A percentile compares a stretch with the other conserved stretches of the same genome.
These are phyloP conservation scores for Exophiala alcalophila DNA, from an alignment of 2,329 filamentous ascomycete genomes.

Conservation along the genomic window DNA sequence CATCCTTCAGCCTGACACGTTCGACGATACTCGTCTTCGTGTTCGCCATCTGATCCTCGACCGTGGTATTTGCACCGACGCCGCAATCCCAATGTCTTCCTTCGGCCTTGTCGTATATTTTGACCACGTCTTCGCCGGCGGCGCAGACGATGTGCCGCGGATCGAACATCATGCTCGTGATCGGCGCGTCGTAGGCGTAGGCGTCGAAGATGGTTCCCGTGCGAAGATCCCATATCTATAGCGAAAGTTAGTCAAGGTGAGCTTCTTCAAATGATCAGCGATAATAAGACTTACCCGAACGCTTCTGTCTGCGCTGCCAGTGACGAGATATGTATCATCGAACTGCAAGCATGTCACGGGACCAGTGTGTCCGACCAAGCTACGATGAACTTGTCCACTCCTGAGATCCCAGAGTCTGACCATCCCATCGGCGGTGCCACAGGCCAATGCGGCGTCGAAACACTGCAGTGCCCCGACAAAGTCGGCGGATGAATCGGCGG, in stretches of 20 bases:
- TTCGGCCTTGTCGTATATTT: conserved; percentile 97
- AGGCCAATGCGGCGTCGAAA: conserved; percentile 92
- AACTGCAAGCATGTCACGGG: conserved; percentile 94
- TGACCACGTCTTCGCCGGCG: conserved; percentile 88
- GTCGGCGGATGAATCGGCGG: conserved; percentile 68
- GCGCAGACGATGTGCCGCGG: conserved; percentile 82
- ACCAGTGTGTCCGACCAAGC: conserved; percentile 90
- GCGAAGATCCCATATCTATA: conserved; percentile 94
- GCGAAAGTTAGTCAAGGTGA: conserved; percentile 32
- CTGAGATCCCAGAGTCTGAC: conserved; percentile 94
- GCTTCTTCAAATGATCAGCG: conserved; percentile 8
- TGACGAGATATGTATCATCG: conserved; percentile 91
- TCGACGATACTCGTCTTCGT: conserved; percentile 70
- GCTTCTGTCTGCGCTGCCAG: conserved; percentile 86
- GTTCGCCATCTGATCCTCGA: conserved; percentile 60
- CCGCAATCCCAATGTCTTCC: conserved; percentile 96
- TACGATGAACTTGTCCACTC: conserved; percentile 94
- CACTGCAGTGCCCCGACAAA: conserved; percentile 95
- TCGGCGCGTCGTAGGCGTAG: conserved; percentile 86
- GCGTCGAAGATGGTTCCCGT: conserved; percentile 94
- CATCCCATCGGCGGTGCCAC: conserved; percentile 96
- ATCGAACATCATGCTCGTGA: conserved; percentile 98
- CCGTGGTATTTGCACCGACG: conserved; percentile 60
- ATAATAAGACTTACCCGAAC: conserved; percentile 68
- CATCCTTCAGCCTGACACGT: conserved; percentile 84